Percentiles rank a stretch among this genome's conserved stretches.
Evolutionary conservation across 768 basidiomycete genomes (phyloP).

Genomic region (Mrakia hoshinonis): DNA sequence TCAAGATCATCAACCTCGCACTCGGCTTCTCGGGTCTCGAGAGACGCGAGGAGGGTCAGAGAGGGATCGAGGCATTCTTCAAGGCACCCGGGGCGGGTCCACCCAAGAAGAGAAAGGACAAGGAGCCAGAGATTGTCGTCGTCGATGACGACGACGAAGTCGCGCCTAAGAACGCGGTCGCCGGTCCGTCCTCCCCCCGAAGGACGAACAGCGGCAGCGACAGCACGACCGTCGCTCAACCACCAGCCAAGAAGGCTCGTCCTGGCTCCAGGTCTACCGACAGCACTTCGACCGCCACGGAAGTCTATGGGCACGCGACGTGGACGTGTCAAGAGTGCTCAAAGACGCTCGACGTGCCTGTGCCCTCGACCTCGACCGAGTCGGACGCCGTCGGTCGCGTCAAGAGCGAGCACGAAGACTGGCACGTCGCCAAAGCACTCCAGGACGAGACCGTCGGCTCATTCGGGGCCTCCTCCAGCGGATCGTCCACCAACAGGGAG

Average conservation of each 20-base stretch:
- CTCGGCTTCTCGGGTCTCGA: constrained; percentile 74
- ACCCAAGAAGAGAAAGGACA: neutral
- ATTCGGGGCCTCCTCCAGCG: neutral
- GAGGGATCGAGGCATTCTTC: constrained; percentile 80
- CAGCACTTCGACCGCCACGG: neutral
- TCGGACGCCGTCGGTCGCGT: constrained; percentile 8
- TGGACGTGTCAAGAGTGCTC: constrained; percentile 24
- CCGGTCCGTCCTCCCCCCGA: neutral
- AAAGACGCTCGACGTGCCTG: neutral
- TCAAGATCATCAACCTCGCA: constrained; percentile 64
- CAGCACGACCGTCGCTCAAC: neutral
- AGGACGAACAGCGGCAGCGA: neutral
- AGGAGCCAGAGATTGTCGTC: neutral
- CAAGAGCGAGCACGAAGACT: constrained; percentile 21
- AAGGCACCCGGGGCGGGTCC: neutral
- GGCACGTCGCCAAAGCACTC: constrained; percentile 16
- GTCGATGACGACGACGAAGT: neutral
- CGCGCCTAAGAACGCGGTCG: neutral
- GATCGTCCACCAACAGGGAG: neutral
- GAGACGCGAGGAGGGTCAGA: constrained; percentile 65
- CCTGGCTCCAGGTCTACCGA: neutral
- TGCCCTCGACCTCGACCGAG: neutral
- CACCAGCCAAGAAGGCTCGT: neutral
- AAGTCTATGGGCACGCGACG: neutral
- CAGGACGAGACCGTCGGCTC: constrained; percentile 9